These are phyloP conservation scores for Botrytis cinerea DNA, from an alignment of 2,329 filamentous ascomycete genomes.

Conservation along the genomic window DNA sequence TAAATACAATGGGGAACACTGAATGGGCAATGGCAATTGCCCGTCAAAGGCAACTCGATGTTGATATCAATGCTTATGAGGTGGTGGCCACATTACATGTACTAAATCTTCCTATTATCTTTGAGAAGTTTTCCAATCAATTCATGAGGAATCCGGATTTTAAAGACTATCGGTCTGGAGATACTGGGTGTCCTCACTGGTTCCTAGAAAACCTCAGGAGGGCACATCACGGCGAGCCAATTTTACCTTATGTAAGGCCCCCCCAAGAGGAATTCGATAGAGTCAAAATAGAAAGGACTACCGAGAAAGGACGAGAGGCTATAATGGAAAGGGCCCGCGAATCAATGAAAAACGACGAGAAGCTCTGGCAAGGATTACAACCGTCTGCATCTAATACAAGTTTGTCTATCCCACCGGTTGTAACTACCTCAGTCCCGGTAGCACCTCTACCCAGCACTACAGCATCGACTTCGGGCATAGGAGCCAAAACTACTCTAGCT, in stretches of 20 bases:
- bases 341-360: not conserved
- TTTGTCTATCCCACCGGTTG: too few species aligned
- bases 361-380: not conserved
- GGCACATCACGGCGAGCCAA: too few species aligned
- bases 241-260: not conserved
- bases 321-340: not conserved
- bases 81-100: not conserved
- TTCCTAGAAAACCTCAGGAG: not conserved
- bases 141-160: not conserved
- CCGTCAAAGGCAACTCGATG: not conserved
- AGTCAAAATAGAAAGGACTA: not conserved
- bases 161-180: not conserved
- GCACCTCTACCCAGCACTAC: not conserved
- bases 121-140: not conserved
- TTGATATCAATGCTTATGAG: not conserved
- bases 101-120: rapidly evolving
- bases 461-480: not conserved
- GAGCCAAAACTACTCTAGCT: not conserved
- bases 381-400: too few species aligned
- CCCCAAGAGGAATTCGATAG: not conserved
- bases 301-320: not conserved
- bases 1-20: too few species aligned
- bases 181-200: not conserved
- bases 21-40: not conserved
- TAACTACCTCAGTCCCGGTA: too few species aligned